Conservation (phyloP, 768 basidiomycete species). For the Tulasnella sp. region DNA sequence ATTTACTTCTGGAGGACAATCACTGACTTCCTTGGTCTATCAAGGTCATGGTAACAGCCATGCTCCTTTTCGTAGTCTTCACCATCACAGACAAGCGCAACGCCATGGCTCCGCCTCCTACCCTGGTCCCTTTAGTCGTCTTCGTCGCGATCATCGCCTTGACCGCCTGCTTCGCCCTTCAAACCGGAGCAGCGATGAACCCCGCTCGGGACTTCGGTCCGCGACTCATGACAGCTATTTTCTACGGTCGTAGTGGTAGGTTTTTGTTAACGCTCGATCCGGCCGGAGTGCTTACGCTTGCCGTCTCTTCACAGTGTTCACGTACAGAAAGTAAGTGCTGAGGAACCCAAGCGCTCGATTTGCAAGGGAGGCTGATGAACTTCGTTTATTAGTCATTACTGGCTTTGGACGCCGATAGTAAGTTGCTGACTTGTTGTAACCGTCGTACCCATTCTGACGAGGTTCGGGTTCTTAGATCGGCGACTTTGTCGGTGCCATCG, state of each 20-base stretch:
- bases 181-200: slow-evolving; percentile 56
- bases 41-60: slow-evolving; percentile 45
- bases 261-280: too few species aligned
- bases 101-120: slow-evolving; percentile 31
- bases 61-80: slow-evolving; percentile 44
- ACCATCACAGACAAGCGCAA: slow-evolving; percentile 44
- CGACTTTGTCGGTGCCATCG: slow-evolving; percentile 37
- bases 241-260: slow-evolving; percentile 38
- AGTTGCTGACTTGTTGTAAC: neutral
- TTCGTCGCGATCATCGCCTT: slow-evolving; percentile 50
- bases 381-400: slow-evolving; percentile 42
- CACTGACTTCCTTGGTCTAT: neutral
- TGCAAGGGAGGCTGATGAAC: neutral
- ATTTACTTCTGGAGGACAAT: neutral
- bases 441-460: neutral
- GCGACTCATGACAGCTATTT: slow-evolving; percentile 50
- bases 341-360: too few species aligned
- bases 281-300: neutral
- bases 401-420: slow-evolving; percentile 51
- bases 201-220: slow-evolving; percentile 67
- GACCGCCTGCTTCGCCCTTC: slow-evolving; percentile 45
- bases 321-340: slow-evolving; percentile 5
- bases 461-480: slow-evolving; percentile 12
- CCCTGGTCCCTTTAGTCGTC: slow-evolving; percentile 42
- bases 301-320: neutral